These are phyloP conservation scores for Xylaria sp. DNA, from an alignment of 2,329 filamentous ascomycete species.

Conservation along the genomic window DNA sequence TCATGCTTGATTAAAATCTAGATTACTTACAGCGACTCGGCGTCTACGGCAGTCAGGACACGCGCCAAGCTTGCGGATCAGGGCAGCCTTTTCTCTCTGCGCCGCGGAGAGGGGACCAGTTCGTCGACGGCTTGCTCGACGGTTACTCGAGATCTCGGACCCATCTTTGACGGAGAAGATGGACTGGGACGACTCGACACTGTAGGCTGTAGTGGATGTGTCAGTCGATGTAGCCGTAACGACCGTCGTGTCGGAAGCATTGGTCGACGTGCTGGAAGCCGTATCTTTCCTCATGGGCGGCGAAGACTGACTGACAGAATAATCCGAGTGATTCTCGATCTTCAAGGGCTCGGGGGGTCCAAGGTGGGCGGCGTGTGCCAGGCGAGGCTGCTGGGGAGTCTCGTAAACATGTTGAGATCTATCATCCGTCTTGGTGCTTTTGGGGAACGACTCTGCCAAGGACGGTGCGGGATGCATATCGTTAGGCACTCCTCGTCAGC, in stretches of 20 bases:
- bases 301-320: slow-evolving; percentile 47
- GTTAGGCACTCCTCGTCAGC: slow-evolving; percentile 45
- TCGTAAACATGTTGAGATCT: slow-evolving; percentile 44
- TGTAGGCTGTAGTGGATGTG: slow-evolving; percentile 63
- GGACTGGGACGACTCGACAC: slow-evolving; percentile 65
- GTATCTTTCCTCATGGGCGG: slow-evolving; percentile 60
- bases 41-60: slow-evolving; percentile 66
- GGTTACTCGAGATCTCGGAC: slow-evolving; percentile 63
- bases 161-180: slow-evolving; percentile 68
- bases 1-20: slow-evolving; percentile 21
- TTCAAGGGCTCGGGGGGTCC: slow-evolving; percentile 46
- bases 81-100: slow-evolving; percentile 68
- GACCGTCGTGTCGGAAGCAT: slow-evolving; percentile 57
- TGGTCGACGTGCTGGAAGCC: slow-evolving; percentile 64
- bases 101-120: slow-evolving; percentile 68
- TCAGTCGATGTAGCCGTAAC: slow-evolving; percentile 55
- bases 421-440: slow-evolving; percentile 51
- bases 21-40: slow-evolving; percentile 66
- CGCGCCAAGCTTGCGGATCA: slow-evolving; percentile 69
- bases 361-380: slow-evolving; percentile 44
- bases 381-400: slow-evolving; percentile 45
- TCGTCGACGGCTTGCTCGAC: slow-evolving; percentile 67
- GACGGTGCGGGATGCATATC: slow-evolving; percentile 53
- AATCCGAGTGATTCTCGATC: slow-evolving; percentile 44
- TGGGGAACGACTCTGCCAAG: slow-evolving; percentile 51